Base-by-base conservation (phyloP, 345 rosid genomes). In the Populus davidiana region DNA sequence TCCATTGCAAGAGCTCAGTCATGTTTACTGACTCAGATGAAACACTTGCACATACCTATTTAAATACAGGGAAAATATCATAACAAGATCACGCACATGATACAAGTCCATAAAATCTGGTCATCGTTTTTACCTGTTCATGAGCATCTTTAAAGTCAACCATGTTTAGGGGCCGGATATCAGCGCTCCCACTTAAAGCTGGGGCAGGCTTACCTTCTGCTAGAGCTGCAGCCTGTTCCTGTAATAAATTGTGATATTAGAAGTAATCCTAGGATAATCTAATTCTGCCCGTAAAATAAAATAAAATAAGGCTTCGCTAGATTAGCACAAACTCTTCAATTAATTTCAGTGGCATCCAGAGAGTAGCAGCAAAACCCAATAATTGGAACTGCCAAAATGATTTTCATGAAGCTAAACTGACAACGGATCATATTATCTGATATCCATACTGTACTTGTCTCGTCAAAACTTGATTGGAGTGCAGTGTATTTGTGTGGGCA, bases 31-130 rank as follows among this genome's bases (percentile, higher is more conserved):
- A 93, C 81, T 93, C 97, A 0, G 94, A 89, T n/a, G 95, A 91
- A n/a, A 94, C 95, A 62, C 95, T 94, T 0, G 98, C 92, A 35
- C 93, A 88, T 49, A 94, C 93, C 98, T 94, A 73, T 80, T 83
- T 74, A 43, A 31, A 63, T 43, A 20, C n/a, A 14, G 9, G 4
- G 11, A 33, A 8, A 29, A 35, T 23, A 17, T 27, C 69, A 64
- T 18, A 21, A 69, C 10, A 76, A 14, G 13, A n/a, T 11, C 5
- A 6, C 38, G 20, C 13, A 39, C 12, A 39, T 21, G 2, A 9
- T 1, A 54, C 18, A 1, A 31, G 16, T 29, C 11, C 1, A 8
- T 14, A 41, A 21, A n/a, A 41, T 69, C 3, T 23, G 31, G 16
- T 14, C 6, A 1, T 69, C 13, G 3, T 35, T 39, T 71, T 86